Percentiles rank a stretch among this genome's conserved stretches.
phyloP scores from a whole-genome alignment of 805 yeast species.

The Tetrapisispora iriomotensis region DNA sequence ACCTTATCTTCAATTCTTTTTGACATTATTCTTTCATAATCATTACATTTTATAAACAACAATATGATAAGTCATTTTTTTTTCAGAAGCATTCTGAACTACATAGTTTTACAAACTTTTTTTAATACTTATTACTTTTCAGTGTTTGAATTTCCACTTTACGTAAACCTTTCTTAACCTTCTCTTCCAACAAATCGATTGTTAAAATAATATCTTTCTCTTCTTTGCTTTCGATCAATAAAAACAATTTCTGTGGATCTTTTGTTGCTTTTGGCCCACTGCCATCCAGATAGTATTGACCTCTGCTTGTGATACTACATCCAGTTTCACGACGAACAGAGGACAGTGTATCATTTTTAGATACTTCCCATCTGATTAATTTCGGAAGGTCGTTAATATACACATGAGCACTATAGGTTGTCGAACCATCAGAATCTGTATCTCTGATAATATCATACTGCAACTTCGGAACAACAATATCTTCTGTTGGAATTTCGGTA shows the following conservation, averaged over 20 bases:
- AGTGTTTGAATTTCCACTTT: conserved; percentile 37
- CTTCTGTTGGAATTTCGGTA: conserved; percentile 2
- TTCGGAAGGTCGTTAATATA: conserved; percentile 82
- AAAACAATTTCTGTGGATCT: conserved; percentile 65
- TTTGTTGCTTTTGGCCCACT: conserved; percentile 40
- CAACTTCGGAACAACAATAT: conserved; percentile 30
- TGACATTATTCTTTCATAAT: neutral
- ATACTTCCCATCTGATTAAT: conserved; percentile 65
- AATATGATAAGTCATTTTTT: too few species aligned
- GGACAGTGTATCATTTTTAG: conserved; percentile 53
- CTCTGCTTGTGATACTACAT: conserved; percentile 73
- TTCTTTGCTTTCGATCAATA: conserved; percentile 66
- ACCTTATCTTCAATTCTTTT: neutral
- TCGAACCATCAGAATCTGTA: conserved; percentile 45
- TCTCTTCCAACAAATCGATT: conserved; percentile 43
- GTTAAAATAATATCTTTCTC: conserved; percentile 51
- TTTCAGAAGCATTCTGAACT: too few species aligned
- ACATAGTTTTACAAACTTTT: too few species aligned
- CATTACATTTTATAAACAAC: too few species aligned
- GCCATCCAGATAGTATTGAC: conserved; percentile 62
- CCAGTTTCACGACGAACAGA: conserved; percentile 62
- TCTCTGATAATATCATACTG: conserved; percentile 45
- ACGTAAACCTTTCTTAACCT: conserved; percentile 48
- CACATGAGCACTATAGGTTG: conserved; percentile 54
- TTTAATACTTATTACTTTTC: conserved; percentile 39